These are phyloP conservation scores for Lachnellula suecica DNA, from an alignment of 2,329 filamentous ascomycete genomes.

Conservation along the genomic window DNA sequence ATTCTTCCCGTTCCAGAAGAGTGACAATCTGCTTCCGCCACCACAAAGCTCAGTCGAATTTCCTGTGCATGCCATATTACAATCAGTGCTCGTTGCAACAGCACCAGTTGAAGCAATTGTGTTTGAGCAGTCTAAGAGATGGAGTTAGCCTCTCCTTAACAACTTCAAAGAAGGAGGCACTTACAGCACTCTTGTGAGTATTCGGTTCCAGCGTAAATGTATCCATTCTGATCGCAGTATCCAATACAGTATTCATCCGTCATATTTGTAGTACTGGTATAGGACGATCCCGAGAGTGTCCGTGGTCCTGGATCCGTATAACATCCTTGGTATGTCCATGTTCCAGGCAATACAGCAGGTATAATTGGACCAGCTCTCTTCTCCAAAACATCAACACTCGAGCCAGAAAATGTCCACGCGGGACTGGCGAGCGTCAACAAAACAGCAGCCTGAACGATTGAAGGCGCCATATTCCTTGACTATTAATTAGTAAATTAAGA, in stretches of 20 bases:
- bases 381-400: conserved; percentile 5
- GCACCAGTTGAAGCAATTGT: conserved; percentile 12
- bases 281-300: conserved; percentile 17
- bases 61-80: conserved; percentile 29
- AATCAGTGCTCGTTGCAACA: conserved; percentile 17
- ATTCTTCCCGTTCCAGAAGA: conserved; percentile 27
- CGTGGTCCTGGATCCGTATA: conserved; percentile 20
- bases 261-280: conserved; percentile 16
- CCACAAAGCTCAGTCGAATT: conserved; percentile 29
- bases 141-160: too few species aligned
- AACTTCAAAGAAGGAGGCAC: too few species aligned
- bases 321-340: conserved; percentile 28
- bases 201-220: conserved; percentile 27
- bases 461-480: conserved; percentile 18
- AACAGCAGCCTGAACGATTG: conserved; percentile 17
- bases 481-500: neutral
- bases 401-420: conserved; percentile 1
- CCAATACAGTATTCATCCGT: conserved; percentile 24
- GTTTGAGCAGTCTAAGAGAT: conserved; percentile 24
- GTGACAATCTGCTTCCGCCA: conserved; percentile 18
- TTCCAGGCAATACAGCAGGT: conserved; percentile 19
- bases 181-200: conserved; percentile 28
- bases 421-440: conserved; percentile 10
- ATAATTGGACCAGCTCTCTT: conserved; percentile 5
- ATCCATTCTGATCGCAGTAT: conserved; percentile 21